Evolutionary conservation across 2,329 filamentous ascomycete species (phyloP), one percentile per base, ranked within the genome.

Genomic region (Parastagonospora nodorum): DNA sequence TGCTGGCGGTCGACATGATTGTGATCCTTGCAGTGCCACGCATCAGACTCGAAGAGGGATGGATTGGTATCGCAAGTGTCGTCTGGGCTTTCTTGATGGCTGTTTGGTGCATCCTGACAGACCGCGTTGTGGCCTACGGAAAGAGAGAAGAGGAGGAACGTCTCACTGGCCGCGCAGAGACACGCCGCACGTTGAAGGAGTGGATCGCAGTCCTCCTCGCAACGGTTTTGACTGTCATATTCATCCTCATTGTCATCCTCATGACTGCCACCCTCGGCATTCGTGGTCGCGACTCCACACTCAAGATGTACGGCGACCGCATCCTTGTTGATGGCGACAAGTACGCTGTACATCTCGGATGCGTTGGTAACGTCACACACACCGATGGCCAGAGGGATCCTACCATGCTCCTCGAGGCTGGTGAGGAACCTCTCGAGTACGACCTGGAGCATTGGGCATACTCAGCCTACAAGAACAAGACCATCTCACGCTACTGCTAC

Each of bases 111-210:
- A 79, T 97, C 15, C 65, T 88, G 8, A 89, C 88, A 7, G 93
- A 96, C 67, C 83, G 88, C 41, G 86, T 89, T 4, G 94, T 99
- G 8, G 83, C 88, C 65, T 96, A 91, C 88, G 94, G 93, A 49
- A 97, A 97, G 75, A 81, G 81, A 1, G 91, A 97, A 65, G 94
- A 97, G 72, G 94, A 99, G 71, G 88, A 96, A 71, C 86, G 94
- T 24, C 79, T 97, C 15, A 97, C 93, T 0, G 94, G 94, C 9
- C 88, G 93, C 11, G 84, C 88, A 28, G 93, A 99, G 77, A 91
- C 88, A 9, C 84, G 92, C 19, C 86, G 92, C 27, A 89, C 91
- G 0, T 74, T 97, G 5, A 77, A 83, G 36, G 91, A 97, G 77
- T 97, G 94, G 93, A 75, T 86, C 5, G 88, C 87, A 37, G 90